phyloP scores from a whole-genome alignment of 2,329 filamentous ascomycete species.

The Aspergillus sp. region DNA sequence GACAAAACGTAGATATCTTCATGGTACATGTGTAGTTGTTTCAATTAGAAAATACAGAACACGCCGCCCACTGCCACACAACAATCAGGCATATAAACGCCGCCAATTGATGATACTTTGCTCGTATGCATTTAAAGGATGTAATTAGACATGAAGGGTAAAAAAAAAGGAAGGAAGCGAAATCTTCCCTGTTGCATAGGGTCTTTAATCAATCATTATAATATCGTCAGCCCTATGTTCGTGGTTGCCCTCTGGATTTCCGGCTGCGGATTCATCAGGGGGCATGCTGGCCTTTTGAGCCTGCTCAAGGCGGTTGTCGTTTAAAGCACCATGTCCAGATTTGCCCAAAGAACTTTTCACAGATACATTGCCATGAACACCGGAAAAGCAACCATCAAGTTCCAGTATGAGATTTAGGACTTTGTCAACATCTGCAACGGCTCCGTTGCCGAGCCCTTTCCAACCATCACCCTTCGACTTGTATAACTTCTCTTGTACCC shows the following conservation, averaged over 20 bases:
- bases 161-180: background rate
- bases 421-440: slow-evolving; percentile 24
- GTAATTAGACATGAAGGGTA: too few relatives aligned
- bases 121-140: background rate
- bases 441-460: slow-evolving; percentile 33
- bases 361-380: background rate
- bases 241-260: background rate
- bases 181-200: background rate
- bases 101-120: background rate
- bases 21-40: background rate
- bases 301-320: background rate
- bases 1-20: background rate
- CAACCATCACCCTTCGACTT: slow-evolving; percentile 31
- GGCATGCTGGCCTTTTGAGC: background rate
- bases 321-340: background rate
- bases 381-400: slow-evolving; percentile 23
- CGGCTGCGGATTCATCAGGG: background rate
- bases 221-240: slow-evolving; percentile 17
- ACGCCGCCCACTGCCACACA: background rate
- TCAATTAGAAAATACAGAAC: background rate
- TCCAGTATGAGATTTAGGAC: slow-evolving; percentile 25
- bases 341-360: background rate
- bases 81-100: background rate
- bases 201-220: slow-evolving; percentile 30
- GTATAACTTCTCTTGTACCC: slow-evolving; percentile 27